A percentile compares a stretch with the other conserved stretches of the same genome.
These are phyloP conservation scores for Xylaria sp. DNA, from an alignment of 2,329 filamentous ascomycete species.

Conservation along the genomic window DNA sequence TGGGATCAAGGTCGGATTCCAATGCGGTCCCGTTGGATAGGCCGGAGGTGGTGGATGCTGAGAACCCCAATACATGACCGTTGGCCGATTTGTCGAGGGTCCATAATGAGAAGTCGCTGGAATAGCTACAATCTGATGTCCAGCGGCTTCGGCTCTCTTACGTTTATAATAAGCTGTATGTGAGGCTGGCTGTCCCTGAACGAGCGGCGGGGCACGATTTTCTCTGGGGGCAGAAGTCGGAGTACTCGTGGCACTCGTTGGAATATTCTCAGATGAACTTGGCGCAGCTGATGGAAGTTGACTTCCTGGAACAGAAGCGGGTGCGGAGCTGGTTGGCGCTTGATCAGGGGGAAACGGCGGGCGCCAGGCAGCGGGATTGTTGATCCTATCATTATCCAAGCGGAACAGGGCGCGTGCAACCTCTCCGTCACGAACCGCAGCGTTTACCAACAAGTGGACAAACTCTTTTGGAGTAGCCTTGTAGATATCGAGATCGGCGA, in stretches of 20 bases:
- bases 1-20: not conserved
- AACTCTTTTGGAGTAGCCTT: constrained; percentile 39
- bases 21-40: not conserved
- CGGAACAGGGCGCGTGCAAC: constrained; percentile 31
- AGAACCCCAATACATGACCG: constrained; percentile 11
- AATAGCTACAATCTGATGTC: not conserved
- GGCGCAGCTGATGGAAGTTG: not conserved
- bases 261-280: not conserved
- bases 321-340: not conserved
- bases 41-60: constrained; percentile 9
- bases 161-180: constrained; percentile 5
- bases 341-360: constrained; percentile 12
- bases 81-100: not conserved
- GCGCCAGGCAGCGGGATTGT: constrained; percentile 34
- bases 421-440: constrained; percentile 38
- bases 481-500: constrained; percentile 38
- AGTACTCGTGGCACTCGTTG: no score
- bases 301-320: not conserved
- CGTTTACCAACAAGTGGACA: constrained; percentile 40
- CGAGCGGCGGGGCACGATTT: not conserved
- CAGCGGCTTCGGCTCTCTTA: constrained; percentile 3
- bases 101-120: no score
- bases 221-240: no score
- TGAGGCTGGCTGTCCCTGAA: not conserved
- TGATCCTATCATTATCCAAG: constrained; percentile 33